A percentile compares a stretch with the other conserved stretches of the same genome.
These are phyloP conservation scores for Pyrenula massariospora DNA, from an alignment of 495 filamentous ascomycete genomes.

Conservation along the genomic window DNA sequence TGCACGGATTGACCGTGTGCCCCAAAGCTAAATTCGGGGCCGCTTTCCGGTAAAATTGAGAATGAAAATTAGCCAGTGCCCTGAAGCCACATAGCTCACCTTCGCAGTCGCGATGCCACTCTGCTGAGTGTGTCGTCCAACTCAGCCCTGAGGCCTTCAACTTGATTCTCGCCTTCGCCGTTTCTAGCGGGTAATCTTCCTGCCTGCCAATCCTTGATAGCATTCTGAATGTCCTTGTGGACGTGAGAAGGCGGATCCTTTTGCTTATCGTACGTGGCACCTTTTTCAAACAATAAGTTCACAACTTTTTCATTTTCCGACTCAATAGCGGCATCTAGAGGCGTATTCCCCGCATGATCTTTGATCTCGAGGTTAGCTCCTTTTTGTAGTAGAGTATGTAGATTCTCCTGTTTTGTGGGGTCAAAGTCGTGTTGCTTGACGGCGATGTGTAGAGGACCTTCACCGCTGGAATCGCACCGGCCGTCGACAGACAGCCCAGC, in stretches of 20 bases:
- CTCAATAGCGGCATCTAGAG: not conserved
- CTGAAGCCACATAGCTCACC: too few species aligned
- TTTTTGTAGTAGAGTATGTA: not conserved
- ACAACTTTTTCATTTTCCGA: not conserved
- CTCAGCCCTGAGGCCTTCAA: too few species aligned
- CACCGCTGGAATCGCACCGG: not conserved
- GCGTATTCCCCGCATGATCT: not conserved
- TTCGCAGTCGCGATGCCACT: too few species aligned
- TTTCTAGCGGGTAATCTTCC: not conserved
- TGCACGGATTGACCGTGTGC: too few species aligned
- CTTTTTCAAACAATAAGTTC: not conserved
- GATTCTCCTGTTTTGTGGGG: not conserved
- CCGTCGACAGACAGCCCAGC: not conserved
- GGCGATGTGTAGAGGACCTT: not conserved
- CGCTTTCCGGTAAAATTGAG: too few species aligned
- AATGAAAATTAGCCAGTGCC: too few species aligned
- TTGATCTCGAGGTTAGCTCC: not conserved
- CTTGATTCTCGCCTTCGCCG: too few species aligned
- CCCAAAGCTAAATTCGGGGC: too few species aligned
- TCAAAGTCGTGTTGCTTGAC: not conserved
- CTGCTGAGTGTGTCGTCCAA: too few species aligned
- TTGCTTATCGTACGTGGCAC: not conserved
- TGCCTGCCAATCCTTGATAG: not conserved
- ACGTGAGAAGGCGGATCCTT: not conserved
- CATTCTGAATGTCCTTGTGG: not conserved